Evolutionary conservation across 1,284 basidiomycete genomes (phyloP).

Genomic region (Malassezia obtusa): DNA sequence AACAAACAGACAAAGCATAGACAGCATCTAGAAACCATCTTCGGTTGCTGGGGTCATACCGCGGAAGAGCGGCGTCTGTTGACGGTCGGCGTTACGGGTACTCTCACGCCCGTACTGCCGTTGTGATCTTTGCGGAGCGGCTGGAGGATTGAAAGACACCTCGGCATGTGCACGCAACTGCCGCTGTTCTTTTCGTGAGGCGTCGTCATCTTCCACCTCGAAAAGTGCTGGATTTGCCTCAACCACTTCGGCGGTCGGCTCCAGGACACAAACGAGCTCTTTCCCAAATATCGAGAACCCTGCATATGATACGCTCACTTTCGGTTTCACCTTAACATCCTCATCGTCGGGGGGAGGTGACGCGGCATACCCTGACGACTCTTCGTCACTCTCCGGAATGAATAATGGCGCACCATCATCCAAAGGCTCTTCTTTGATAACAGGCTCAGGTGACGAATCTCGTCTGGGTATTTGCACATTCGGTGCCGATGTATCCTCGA

Average conservation of each 20-base stretch:
- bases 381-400: conserved; percentile 4
- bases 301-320: not conserved
- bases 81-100: not conserved
- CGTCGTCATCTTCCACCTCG: conserved; percentile 12
- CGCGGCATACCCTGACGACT: not conserved
- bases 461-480: not conserved
- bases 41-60: conserved; percentile 6
- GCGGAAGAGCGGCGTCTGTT: conserved; percentile 12
- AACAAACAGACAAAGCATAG: not conserved
- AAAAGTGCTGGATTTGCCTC: conserved; percentile 7
- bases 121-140: not conserved
- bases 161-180: conserved; percentile 1
- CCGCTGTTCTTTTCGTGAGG: not conserved
- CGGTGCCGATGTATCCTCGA: not conserved
- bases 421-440: not conserved
- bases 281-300: conserved; percentile 8
- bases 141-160: not conserved
- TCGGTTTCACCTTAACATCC: conserved; percentile 1
- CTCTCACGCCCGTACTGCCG: not conserved
- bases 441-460: not conserved
- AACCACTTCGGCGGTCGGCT: conserved; percentile 4
- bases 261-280: conserved; percentile 15
- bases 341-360: not conserved
- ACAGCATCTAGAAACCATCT: not conserved
- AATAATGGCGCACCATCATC: not conserved